A percentile compares a stretch with the other conserved stretches of the same genome.
Evolutionary conservation across 2,329 filamentous ascomycete species (phyloP).

Genomic region (Pseudocercospora ulei): DNA sequence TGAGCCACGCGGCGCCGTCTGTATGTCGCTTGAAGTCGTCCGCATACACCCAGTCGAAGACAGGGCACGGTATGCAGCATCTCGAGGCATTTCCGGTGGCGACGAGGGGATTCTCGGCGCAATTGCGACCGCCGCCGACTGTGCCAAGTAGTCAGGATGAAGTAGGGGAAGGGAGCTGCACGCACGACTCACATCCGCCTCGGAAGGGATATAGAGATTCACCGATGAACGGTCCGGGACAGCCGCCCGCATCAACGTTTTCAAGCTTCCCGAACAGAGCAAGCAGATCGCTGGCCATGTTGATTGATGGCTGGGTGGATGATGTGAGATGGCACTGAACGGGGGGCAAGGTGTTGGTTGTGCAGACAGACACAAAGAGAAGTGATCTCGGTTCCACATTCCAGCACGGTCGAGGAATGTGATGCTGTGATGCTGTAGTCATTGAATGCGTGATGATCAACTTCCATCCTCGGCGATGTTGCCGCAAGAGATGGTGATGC

Average conservation of each 20-base stretch:
- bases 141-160: not conserved
- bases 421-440: too few relatives aligned
- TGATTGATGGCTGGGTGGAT: too few relatives aligned
- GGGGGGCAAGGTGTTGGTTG: too few relatives aligned
- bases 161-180: not conserved
- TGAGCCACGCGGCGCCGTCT: constrained; percentile 67
- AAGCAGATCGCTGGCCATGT: too few relatives aligned
- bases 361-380: too few relatives aligned
- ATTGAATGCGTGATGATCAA: too few relatives aligned
- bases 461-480: too few relatives aligned
- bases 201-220: constrained; percentile 22
- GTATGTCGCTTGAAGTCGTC: constrained; percentile 48
- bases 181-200: constrained; percentile 25
- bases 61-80: constrained; percentile 79
- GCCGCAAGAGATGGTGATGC: too few relatives aligned
- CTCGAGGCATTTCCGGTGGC: constrained; percentile 18
- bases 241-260: constrained; percentile 24
- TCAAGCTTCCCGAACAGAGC: constrained; percentile 7
- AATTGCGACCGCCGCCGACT: constrained; percentile 25
- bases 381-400: too few relatives aligned
- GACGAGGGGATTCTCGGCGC: constrained; percentile 25
- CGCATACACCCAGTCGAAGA: constrained; percentile 60
- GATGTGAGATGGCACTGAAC: too few relatives aligned
- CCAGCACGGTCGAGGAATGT: too few relatives aligned
- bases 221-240: constrained; percentile 27